Base-by-base conservation (phyloP, 1,284 basidiomycete genomes). In the Rhodotorula sp. region DNA sequence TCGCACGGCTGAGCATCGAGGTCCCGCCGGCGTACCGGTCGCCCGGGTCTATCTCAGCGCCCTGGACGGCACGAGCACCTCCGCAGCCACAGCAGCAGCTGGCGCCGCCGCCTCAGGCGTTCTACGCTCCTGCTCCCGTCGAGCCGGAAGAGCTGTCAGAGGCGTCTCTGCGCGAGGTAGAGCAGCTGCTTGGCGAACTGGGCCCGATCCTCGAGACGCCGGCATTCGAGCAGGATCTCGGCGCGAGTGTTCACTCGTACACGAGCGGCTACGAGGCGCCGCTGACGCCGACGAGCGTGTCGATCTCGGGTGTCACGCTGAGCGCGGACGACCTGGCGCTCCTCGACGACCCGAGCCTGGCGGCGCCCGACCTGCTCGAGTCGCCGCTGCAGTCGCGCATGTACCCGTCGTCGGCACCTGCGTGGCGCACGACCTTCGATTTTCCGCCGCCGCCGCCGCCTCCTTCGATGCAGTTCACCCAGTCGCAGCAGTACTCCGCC, bases 391-490 rank as follows among this genome's bases (percentile, higher is more conserved):
- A 50, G 5, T 44, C 44, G 8, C 25, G 59, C 7, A 4, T 21
- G 14, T 70, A 67, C 58, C 72, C 70, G 1, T 16, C 61, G 7
- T 76, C 72, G 12, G 74, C 72, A 0, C 72, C 72, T 7, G 63
- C 72, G 3, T 68, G 71, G 66, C 70, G 68, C 42, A 71, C 74
- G 19, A 42, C 57, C 8, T 74, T 76, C 60, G 62, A 67, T 48
- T 5, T 67, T 4, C 62, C 55, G 13, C 60, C 59, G 10, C 66
- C 59, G 10, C 66, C 45, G 9, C 50, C 60, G 19, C 56, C 61
- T 10, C 64, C 65, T 48, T 27, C 45, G 58, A 27, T 25, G 49
- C 49, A 34, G 53, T 34, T 27, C 27, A 19, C 27, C 53, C 27
- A 17, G 16, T 54, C 25, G 53, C 27, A 34, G 27, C 53, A 34